phyloP scores from a whole-genome alignment of 108 stramenopile species.

The Skeletonema tropicum region DNA sequence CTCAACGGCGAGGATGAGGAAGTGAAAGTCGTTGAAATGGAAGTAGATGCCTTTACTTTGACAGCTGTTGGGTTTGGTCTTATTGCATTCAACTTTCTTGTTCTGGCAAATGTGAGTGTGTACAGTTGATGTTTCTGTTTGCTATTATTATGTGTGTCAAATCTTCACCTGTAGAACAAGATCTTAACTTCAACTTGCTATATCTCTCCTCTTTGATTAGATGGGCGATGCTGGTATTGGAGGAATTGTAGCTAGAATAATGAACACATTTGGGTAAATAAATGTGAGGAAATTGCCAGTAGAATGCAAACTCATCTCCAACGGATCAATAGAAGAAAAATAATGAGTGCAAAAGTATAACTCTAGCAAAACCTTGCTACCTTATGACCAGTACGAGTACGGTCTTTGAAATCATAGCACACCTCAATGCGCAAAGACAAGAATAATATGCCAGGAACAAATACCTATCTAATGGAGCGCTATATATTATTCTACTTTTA shows the following conservation, averaged over 20 bases:
- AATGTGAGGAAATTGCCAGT: neutral
- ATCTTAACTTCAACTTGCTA: neutral
- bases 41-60: constrained; percentile 73
- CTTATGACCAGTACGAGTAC: no score
- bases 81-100: constrained; percentile 88
- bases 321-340: neutral
- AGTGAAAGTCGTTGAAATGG: constrained; percentile 70
- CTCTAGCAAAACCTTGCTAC: neutral
- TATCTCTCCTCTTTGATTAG: constrained; percentile 13
- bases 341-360: neutral
- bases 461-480: neutral
- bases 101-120: constrained; percentile 74
- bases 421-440: neutral
- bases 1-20: constrained; percentile 38
- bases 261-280: constrained; percentile 55
- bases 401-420: neutral
- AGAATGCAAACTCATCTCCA: neutral
- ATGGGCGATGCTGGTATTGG: constrained; percentile 84
- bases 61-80: constrained; percentile 83
- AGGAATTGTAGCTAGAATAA: constrained; percentile 76
- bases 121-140: neutral
- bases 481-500: neutral
- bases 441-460: neutral
- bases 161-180: neutral
- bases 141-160: neutral